Conservation (phyloP, 257 asterid species). For the Verbascum thapsus region DNA sequence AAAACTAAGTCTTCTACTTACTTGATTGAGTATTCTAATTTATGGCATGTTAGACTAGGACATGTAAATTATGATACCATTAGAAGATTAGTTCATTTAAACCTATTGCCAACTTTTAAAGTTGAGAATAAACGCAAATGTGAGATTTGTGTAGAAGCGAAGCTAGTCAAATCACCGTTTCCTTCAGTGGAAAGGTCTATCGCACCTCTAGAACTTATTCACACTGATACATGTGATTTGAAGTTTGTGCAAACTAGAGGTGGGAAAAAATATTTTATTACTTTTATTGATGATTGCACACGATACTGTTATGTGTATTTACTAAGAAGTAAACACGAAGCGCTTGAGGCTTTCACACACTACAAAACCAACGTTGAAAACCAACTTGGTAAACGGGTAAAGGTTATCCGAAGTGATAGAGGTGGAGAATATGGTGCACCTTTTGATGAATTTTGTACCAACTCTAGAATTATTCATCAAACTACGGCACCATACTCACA, state of each 20-base stretch:
- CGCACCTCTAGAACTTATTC: neutral
- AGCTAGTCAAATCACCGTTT: too few species aligned
- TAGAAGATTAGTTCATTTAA: neutral
- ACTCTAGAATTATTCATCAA: constrained; percentile 9
- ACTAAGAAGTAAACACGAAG: neutral
- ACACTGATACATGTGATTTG: neutral
- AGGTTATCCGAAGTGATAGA: neutral
- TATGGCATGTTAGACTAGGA: neutral
- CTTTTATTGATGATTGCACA: neutral
- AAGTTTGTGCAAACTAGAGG: constrained; percentile 14
- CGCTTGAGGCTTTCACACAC: too few species aligned
- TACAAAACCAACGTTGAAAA: too few species aligned
- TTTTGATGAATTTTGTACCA: neutral
- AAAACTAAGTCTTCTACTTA: neutral
- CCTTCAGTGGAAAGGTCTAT: too few species aligned
- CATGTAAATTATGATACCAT: neutral
- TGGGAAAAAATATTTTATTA: neutral
- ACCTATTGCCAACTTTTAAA: neutral
- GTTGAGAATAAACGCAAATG: too few species aligned
- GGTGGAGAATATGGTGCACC: neutral
- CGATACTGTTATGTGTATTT: neutral
- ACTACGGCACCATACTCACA: neutral
- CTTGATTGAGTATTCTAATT: neutral
- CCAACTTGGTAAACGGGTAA: too few species aligned
- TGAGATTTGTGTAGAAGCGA: neutral